These are phyloP conservation scores for Podila epigama DNA, from an alignment of 192 early-diverging fungal genomes.

Conservation along the genomic window DNA sequence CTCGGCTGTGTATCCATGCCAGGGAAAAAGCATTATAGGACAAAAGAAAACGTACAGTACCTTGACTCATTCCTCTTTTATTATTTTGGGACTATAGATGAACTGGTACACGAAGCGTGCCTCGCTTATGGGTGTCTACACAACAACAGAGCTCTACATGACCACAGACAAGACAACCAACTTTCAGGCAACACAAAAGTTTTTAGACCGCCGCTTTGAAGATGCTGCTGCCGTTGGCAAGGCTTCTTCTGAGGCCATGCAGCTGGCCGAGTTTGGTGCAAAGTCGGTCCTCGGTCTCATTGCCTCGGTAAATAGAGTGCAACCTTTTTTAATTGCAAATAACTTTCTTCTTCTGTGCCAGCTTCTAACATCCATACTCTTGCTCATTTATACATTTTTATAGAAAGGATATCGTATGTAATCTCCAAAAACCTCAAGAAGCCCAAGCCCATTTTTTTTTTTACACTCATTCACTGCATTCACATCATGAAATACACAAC, in stretches of 20 bases:
- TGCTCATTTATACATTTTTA: neutral
- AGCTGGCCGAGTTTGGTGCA: conserved; percentile 50
- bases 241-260: conserved; percentile 50
- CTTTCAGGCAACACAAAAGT: conserved; percentile 74
- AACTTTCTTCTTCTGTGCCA: neutral
- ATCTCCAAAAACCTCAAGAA: neutral
- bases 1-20: too few species aligned
- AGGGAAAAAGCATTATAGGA: too few species aligned
- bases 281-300: conserved; percentile 54
- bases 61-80: neutral
- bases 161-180: conserved; percentile 84
- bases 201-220: conserved; percentile 81
- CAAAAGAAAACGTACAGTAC: neutral
- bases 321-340: neutral
- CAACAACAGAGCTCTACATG: conserved; percentile 93
- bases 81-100: conserved; percentile 58
- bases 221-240: conserved; percentile 69
- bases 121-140: conserved; percentile 82
- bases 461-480: neutral
- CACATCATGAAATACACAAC: neutral
- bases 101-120: conserved; percentile 91
- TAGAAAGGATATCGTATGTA: conserved; percentile 32
- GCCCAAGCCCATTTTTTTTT: too few species aligned
- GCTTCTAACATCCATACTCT: neutral
- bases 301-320: conserved; percentile 51